Percentiles rank a stretch among this genome's conserved stretches.
phyloP scores from a whole-genome alignment of 371 early-diverging fungal genomes.

The Sporodiniella umbellata region DNA sequence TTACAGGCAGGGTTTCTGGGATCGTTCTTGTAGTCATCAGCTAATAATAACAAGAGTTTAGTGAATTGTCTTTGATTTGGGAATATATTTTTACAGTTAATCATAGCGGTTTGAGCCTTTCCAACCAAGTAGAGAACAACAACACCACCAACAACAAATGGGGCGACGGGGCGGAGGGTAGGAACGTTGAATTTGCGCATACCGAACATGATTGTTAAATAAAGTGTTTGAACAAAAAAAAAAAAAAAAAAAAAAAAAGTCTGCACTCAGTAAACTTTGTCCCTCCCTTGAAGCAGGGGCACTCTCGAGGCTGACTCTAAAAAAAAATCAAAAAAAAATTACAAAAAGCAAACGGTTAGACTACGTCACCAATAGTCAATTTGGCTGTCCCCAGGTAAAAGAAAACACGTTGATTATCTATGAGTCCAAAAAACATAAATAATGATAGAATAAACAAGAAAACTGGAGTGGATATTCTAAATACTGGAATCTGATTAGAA shows the following conservation, averaged over 20 bases:
- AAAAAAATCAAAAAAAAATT: no score
- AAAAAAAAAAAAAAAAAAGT: conserved; percentile 3
- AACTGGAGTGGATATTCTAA: no score
- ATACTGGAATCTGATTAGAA: no score
- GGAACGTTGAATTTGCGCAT: conserved; percentile 53
- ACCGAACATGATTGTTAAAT: conserved; percentile 44
- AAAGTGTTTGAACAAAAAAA: background rate
- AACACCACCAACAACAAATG: conserved; percentile 46
- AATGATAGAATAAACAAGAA: no score
- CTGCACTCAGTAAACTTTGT: no score
- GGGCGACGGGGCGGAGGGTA: conserved; percentile 44
- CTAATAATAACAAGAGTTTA: conserved; percentile 20
- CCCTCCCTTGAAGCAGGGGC: no score
- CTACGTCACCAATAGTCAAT: no score
- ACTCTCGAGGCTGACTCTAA: no score
- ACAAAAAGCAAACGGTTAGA: no score
- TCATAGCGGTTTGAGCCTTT: conserved; percentile 51
- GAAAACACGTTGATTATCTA: no score
- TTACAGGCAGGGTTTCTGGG: conserved; percentile 60
- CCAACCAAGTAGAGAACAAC: conserved; percentile 45
- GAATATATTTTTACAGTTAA: conserved; percentile 35
- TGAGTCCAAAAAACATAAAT: no score
- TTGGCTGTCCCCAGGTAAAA: no score
- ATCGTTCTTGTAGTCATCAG: conserved; percentile 51
- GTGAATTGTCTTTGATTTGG: background rate